phyloP scores from a whole-genome alignment of 163 green algal genomes.

The Chlamydomonas reinhardtii region DNA sequence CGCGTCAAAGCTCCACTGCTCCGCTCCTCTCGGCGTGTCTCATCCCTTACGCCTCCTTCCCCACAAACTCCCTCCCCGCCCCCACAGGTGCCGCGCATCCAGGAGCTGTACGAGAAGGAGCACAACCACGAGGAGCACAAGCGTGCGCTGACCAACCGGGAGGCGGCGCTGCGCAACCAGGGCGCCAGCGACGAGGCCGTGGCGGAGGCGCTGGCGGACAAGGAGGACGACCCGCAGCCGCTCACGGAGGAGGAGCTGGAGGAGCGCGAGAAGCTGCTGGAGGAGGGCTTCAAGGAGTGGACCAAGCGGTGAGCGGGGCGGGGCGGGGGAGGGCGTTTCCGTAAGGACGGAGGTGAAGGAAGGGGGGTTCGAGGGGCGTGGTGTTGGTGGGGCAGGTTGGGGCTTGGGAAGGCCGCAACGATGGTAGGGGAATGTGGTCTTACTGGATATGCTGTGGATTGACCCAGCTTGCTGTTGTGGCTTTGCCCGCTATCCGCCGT shows the following conservation, averaged over 20 bases:
- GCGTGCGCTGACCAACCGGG: conserved; percentile 69
- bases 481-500: too few relatives aligned
- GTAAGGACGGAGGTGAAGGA: background rate
- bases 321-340: background rate
- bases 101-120: conserved; percentile 95
- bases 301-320: conserved; percentile 60
- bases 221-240: conserved; percentile 83
- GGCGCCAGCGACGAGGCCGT: conserved; percentile 82
- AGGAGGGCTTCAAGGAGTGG: conserved; percentile 94
- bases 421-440: too few relatives aligned
- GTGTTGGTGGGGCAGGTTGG: too few relatives aligned
- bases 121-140: conserved; percentile 79
- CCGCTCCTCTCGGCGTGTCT: too few relatives aligned
- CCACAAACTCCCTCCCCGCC: too few relatives aligned
- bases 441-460: too few relatives aligned
- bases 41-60: too few relatives aligned
- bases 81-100: conserved; percentile 56
- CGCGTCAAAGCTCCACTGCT: too few relatives aligned
- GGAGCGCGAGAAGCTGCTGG: conserved; percentile 77
- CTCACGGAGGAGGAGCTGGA: conserved; percentile 88
- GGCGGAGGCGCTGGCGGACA: conserved; percentile 66
- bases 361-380: too few relatives aligned
- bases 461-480: too few relatives aligned
- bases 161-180: conserved; percentile 58
- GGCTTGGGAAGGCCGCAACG: too few relatives aligned